Conservation (phyloP, 1,284 basidiomycete genomes). For the Ceratorhiza oryzae-sativae region DNA sequence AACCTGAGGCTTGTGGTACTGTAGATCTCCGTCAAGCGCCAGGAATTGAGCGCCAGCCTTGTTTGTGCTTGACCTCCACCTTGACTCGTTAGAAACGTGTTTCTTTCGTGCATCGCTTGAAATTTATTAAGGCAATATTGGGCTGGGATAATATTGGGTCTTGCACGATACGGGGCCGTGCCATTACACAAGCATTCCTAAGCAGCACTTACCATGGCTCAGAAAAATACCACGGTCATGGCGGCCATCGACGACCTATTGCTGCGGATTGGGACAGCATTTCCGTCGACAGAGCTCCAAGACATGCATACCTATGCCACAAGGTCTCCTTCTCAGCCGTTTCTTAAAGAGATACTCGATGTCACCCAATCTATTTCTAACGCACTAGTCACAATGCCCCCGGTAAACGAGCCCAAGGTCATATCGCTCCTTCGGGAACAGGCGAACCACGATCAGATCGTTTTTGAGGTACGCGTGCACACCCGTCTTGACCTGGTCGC, state of each 20-base stretch:
- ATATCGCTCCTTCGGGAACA: slow-evolving; percentile 30
- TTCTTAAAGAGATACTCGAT: slow-evolving; percentile 20
- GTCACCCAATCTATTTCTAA: slow-evolving; percentile 16
- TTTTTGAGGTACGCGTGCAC: slow-evolving; percentile 15
- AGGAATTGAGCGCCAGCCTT: background rate
- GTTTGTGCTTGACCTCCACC: background rate
- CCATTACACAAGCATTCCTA: background rate
- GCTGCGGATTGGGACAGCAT: slow-evolving; percentile 10
- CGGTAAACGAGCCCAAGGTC: slow-evolving; percentile 16
- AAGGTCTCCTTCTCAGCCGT: slow-evolving; percentile 23
- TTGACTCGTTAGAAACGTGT: too few relatives aligned
- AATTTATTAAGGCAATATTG: too few relatives aligned
- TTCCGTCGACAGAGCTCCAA: slow-evolving; percentile 27
- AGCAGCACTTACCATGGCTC: background rate
- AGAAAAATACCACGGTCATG: background rate
- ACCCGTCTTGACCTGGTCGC: background rate
- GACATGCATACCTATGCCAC: slow-evolving; percentile 33
- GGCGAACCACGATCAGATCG: slow-evolving; percentile 26
- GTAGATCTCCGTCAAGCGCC: background rate
- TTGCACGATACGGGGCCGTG: too few relatives aligned
- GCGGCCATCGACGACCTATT: slow-evolving; percentile 19
- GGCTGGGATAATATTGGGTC: too few relatives aligned
- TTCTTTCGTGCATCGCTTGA: too few relatives aligned
- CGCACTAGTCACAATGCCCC: slow-evolving; percentile 8
- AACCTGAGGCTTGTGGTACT: slow-evolving; percentile 24